Base-by-base conservation (phyloP, 768 basidiomycete genomes). In the Pulveroboletus ravenelii region DNA sequence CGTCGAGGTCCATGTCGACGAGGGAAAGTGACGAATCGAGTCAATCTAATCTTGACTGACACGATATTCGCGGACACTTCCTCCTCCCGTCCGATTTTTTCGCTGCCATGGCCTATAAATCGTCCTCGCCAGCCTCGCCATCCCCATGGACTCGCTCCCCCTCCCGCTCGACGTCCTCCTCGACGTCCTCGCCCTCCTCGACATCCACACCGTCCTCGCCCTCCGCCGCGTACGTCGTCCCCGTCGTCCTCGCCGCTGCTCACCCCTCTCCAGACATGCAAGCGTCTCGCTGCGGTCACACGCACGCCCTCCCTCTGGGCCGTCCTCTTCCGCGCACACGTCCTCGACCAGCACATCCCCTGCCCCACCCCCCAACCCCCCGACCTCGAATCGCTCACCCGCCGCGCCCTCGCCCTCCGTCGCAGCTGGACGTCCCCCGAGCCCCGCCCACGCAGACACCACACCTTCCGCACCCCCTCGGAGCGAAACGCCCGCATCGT, bases 81-180 rank as follows among this genome's bases (percentile, higher is more conserved):
- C 44, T 15, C 44, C 13, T 36, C 42, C n/a, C 12, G 38, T 51
- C 61, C 65, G 64, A 46, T 52, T 51, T 62, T 49, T 32, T 66
- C 64, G 65, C 30, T 30, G 10, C 32, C 30, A 20, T 31, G 9
- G 14, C 29, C 30, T 50, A 36, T 49, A 52, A 59, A 55, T 27
- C 14, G 3, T 8, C 10, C 9, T 10, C 23, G 1, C 12, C 25
- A 15, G 0, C 41, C n/a, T n/a, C 23, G 5, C 9, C 15, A n/a
- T 25, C 41, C 5, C 0, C 35, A 50, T 50, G 50, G 39, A 54
- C 41, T 10, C 59, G 38, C 47, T 58, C 15, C 49, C 41, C 10
- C 70, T 83, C 2, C 80, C 82, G 3, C 62, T 70, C 34, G 81
- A 84, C 52, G 55, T 84, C 46, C 62, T 76, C 52, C 65, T 78